Percentiles rank a stretch among this genome's conserved stretches.
Evolutionary conservation across 495 filamentous ascomycete species (phyloP).

Genomic region (Lophiostoma macrostomum): DNA sequence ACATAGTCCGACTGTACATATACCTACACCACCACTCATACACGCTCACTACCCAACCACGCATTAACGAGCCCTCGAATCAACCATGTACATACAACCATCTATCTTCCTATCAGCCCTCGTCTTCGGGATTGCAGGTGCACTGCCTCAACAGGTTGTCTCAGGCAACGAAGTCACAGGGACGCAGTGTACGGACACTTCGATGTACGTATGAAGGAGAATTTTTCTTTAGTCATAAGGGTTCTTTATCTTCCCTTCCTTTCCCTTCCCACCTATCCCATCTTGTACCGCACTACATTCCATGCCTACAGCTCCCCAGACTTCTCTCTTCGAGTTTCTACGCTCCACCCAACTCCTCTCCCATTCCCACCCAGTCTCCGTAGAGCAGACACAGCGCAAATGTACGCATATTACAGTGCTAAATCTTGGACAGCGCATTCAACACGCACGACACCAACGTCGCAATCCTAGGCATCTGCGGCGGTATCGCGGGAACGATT

Average conservation of each 20-base stretch:
- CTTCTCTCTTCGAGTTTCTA: no score
- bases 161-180: conserved; percentile 27
- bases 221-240: no score
- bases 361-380: neutral
- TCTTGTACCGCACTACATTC: neutral
- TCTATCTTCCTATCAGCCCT: neutral
- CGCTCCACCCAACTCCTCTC: neutral
- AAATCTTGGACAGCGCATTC: conserved; percentile 44
- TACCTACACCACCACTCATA: no score
- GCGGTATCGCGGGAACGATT: conserved; percentile 48
- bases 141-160: conserved; percentile 12
- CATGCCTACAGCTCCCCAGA: no score
- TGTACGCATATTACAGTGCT: no score
- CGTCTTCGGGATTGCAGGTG: neutral
- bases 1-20: no score
- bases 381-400: neutral
- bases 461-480: conserved; percentile 53
- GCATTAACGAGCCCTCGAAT: no score
- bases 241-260: neutral
- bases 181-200: conserved; percentile 17
- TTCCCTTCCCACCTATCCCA: neutral
- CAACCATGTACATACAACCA: conserved; percentile 11
- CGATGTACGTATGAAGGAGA: conserved; percentile 11
- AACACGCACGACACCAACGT: conserved; percentile 54
- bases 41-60: no score